These are phyloP conservation scores for Wickerhamomyces queroliae DNA, from an alignment of 805 yeast genomes.

Conservation along the genomic window DNA sequence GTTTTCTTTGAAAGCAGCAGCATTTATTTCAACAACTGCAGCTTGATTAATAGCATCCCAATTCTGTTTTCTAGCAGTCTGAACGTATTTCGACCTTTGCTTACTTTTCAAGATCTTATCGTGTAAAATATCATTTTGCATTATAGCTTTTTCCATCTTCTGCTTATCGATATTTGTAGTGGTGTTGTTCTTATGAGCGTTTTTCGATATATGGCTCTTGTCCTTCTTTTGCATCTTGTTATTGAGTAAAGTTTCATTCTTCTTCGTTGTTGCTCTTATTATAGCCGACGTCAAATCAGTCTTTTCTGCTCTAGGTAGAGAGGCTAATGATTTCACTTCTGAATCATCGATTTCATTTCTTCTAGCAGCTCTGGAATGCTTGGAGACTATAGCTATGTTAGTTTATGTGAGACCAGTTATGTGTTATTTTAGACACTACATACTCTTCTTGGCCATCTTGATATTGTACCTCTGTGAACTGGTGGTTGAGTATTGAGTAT, in stretches of 20 bases:
- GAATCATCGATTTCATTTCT: conserved; percentile 46
- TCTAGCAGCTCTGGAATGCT: conserved; percentile 75
- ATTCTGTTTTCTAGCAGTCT: conserved; percentile 56
- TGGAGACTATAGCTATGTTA: conserved; percentile 36
- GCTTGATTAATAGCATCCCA: conserved; percentile 60
- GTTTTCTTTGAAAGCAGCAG: conserved; percentile 4
- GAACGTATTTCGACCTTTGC: conserved; percentile 56
- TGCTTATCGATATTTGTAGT: conserved; percentile 28
- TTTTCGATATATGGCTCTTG: conserved; percentile 22
- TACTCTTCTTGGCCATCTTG: conserved; percentile 23
- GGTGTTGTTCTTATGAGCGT: conserved; percentile 22
- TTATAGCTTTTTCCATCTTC: conserved; percentile 43
- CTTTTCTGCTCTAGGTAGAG: conserved; percentile 52
- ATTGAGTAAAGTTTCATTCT: conserved; percentile 56
- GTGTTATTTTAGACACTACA: conserved; percentile 2
- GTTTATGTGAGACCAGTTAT: neutral
- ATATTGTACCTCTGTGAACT: neutral
- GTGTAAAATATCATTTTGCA: conserved; percentile 48
- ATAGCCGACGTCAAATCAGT: conserved; percentile 58
- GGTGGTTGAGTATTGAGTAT: no score
- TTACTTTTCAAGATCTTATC: conserved; percentile 62
- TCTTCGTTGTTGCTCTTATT: conserved; percentile 59
- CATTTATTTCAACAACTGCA: conserved; percentile 31
- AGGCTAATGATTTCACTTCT: conserved; percentile 42
- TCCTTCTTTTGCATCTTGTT: conserved; percentile 43